A percentile compares a stretch with the other conserved stretches of the same genome.
These are phyloP conservation scores for Lentinula sp. DNA, from an alignment of 768 basidiomycete species.

Conservation along the genomic window DNA sequence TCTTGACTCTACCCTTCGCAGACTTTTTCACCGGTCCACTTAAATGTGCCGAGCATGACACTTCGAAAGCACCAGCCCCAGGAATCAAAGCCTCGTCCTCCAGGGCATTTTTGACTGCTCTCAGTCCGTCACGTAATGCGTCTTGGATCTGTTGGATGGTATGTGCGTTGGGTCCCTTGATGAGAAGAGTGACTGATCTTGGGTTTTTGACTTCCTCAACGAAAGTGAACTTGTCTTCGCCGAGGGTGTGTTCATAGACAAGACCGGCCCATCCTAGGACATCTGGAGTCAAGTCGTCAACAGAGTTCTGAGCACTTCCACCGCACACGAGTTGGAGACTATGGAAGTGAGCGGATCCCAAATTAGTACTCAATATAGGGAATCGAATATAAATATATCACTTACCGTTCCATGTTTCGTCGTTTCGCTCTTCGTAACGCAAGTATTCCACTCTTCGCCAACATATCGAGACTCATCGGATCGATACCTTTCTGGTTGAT, in stretches of 20 bases:
- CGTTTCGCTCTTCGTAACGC: slow-evolving; percentile 94
- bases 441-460: slow-evolving; percentile 95
- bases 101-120: slow-evolving; percentile 93
- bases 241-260: slow-evolving; percentile 97
- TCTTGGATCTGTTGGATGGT: slow-evolving; percentile 97
- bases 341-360: slow-evolving; percentile 3
- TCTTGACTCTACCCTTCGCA: slow-evolving; percentile 92
- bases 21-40: slow-evolving; percentile 71
- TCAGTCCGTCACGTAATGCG: slow-evolving; percentile 93
- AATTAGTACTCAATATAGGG: background rate
- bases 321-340: slow-evolving; percentile 93
- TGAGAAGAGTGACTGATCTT: slow-evolving; percentile 90
- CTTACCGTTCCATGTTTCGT: slow-evolving; percentile 96
- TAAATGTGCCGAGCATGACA: slow-evolving; percentile 85
- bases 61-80: slow-evolving; percentile 97
- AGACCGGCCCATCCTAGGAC: slow-evolving; percentile 96
- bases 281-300: slow-evolving; percentile 89
- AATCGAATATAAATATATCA: slow-evolving; percentile 12
- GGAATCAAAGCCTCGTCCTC: slow-evolving; percentile 88
- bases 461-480: slow-evolving; percentile 89
- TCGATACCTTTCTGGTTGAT: slow-evolving; percentile 99
- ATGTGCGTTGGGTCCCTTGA: slow-evolving; percentile 97
- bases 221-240: slow-evolving; percentile 98
- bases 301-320: slow-evolving; percentile 94
- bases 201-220: slow-evolving; percentile 95